phyloP scores from a whole-genome alignment of 148 eudicot species.

The Amaranthus hypochondriacus region DNA sequence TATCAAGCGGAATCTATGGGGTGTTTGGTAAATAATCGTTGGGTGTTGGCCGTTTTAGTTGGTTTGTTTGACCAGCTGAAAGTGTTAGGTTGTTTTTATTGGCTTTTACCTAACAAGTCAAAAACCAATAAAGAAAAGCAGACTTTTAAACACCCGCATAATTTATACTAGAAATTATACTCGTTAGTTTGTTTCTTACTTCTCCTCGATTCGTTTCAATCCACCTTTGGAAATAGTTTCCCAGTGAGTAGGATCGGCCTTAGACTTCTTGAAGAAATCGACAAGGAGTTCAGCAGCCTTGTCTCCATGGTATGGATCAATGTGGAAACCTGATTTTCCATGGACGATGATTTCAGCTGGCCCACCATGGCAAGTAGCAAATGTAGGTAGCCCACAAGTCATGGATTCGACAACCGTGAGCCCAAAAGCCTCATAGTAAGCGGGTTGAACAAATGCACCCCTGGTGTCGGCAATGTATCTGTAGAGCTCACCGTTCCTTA shows the following conservation, averaged over 20 bases:
- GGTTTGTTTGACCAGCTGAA: no score
- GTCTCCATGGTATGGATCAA: slow-evolving; percentile 96
- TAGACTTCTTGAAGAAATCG: slow-evolving; percentile 67
- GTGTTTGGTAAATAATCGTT: no score
- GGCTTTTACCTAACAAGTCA: no score
- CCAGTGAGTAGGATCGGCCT: slow-evolving; percentile 75
- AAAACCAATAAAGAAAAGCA: no score
- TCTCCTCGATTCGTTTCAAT: slow-evolving; percentile 74
- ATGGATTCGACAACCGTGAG: slow-evolving; percentile 95
- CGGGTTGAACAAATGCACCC: slow-evolving; percentile 93
- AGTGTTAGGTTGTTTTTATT: no score
- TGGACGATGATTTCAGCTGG: slow-evolving; percentile 97
- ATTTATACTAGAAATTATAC: no score
- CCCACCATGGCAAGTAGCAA: slow-evolving; percentile 89
- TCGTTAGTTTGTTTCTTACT: slow-evolving; percentile 38
- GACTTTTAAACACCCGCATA: no score
- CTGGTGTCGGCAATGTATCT: slow-evolving; percentile 82
- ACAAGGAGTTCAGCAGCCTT: slow-evolving; percentile 74
- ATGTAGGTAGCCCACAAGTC: slow-evolving; percentile 96
- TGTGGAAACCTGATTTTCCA: slow-evolving; percentile 91
- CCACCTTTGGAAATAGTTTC: slow-evolving; percentile 78
- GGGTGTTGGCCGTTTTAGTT: no score
- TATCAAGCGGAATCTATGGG: no score
- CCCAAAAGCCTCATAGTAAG: slow-evolving; percentile 92
- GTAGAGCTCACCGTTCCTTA: slow-evolving; percentile 91